Evolutionary conservation across 2,329 filamentous ascomycete genomes (phyloP).

Genomic region (Hypoxylon sp.): DNA sequence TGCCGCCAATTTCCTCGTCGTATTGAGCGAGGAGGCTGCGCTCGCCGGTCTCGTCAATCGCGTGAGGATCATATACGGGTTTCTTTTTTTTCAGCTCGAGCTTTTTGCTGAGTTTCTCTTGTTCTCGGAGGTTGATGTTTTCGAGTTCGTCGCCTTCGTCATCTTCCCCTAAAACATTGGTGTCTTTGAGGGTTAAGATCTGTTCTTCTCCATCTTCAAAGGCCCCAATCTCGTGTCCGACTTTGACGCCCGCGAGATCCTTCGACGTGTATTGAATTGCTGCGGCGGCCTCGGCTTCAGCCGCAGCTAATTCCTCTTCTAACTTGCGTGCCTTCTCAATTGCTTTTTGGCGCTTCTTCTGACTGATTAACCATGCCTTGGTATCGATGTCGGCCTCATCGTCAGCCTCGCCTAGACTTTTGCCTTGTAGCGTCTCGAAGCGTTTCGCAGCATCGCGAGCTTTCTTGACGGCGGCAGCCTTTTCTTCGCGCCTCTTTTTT

Average conservation of each 20-base stretch:
- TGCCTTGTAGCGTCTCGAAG: conserved; percentile 81
- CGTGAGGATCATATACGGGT: conserved; percentile 88
- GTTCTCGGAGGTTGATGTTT: conserved; percentile 79
- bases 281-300: conserved; percentile 76
- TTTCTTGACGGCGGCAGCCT: conserved; percentile 86
- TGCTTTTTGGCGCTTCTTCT: conserved; percentile 95
- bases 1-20: conserved; percentile 93
- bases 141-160: conserved; percentile 94
- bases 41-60: conserved; percentile 75
- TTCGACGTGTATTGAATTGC: conserved; percentile 82
- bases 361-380: conserved; percentile 86
- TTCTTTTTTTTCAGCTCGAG: conserved; percentile 92
- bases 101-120: conserved; percentile 80
- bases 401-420: conserved; percentile 83
- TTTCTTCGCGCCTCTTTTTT: conserved; percentile 84
- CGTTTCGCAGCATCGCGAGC: conserved; percentile 88
- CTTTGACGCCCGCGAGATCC: conserved; percentile 90
- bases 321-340: conserved; percentile 81
- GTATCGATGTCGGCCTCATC: conserved; percentile 79
- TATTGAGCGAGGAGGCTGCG: conserved; percentile 87
- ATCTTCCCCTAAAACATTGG: conserved; percentile 82
- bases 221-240: conserved; percentile 86
- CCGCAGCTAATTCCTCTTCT: conserved; percentile 84
- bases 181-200: conserved; percentile 94
- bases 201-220: conserved; percentile 90